Evolutionary conservation across 495 filamentous ascomycete genomes (phyloP).

Genomic region (Bacidia rubella): DNA sequence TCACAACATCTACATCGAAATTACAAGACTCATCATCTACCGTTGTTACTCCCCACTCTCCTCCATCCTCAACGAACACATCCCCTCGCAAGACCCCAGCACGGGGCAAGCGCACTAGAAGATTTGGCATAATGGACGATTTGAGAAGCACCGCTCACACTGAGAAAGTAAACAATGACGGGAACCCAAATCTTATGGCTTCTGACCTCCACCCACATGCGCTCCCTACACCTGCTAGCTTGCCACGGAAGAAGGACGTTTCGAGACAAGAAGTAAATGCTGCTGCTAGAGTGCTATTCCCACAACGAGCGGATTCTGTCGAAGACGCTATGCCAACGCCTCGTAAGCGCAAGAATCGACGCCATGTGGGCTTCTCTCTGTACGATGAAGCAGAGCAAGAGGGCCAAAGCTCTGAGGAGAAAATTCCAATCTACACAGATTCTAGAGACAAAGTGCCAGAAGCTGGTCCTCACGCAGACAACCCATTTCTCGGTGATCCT

Average conservation of each 20-base stretch:
- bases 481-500: constrained; percentile 56
- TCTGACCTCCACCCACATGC: constrained; percentile 26
- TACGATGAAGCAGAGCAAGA: constrained; percentile 52
- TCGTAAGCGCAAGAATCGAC: constrained; percentile 41
- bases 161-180: constrained; percentile 2
- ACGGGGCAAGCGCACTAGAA: neutral
- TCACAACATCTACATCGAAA: constrained; percentile 2
- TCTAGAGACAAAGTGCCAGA: constrained; percentile 74
- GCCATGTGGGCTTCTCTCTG: constrained; percentile 51
- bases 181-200: neutral
- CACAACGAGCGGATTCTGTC: constrained; percentile 27
- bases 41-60: constrained; percentile 26
- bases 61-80: constrained; percentile 29
- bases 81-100: constrained; percentile 39
- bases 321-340: constrained; percentile 48
- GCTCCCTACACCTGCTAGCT: constrained; percentile 84
- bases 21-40: neutral
- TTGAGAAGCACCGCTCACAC: constrained; percentile 9
- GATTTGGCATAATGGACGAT: neutral
- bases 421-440: constrained; percentile 80
- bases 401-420: constrained; percentile 26
- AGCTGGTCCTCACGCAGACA: constrained; percentile 47
- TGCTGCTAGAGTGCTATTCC: constrained; percentile 66
- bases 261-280: constrained; percentile 41
- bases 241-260: constrained; percentile 59